These are phyloP conservation scores for Fusarium devonianum DNA, from an alignment of 2,329 filamentous ascomycete species.

Conservation along the genomic window DNA sequence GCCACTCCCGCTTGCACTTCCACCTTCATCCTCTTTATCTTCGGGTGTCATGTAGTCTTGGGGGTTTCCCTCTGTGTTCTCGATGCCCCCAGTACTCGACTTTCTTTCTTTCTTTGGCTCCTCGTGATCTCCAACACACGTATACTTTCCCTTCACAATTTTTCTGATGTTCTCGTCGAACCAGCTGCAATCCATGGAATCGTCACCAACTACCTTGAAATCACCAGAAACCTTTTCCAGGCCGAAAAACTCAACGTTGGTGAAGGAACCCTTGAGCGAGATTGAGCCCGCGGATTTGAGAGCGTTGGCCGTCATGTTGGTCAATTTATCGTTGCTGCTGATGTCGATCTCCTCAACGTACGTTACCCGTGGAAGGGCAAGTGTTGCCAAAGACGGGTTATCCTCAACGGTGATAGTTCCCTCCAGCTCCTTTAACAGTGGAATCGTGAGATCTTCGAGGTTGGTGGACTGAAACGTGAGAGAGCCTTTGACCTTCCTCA, in stretches of 20 bases:
- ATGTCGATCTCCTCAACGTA: slow-evolving; percentile 34
- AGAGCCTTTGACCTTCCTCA: slow-evolving; percentile 35
- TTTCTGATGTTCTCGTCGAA: slow-evolving; percentile 40
- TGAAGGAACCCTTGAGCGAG: slow-evolving; percentile 35
- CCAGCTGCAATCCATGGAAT: slow-evolving; percentile 44
- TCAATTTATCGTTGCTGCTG: slow-evolving; percentile 34
- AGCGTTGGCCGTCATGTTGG: slow-evolving; percentile 41
- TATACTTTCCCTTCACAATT: slow-evolving; percentile 38
- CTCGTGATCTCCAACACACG: slow-evolving; percentile 38
- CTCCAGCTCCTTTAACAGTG: slow-evolving; percentile 36
- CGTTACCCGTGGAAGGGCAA: slow-evolving; percentile 37
- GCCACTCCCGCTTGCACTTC: not conserved
- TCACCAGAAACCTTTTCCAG: slow-evolving; percentile 40
- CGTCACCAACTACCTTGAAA: slow-evolving; percentile 36
- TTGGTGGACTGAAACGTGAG: slow-evolving; percentile 35
- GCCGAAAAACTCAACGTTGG: slow-evolving; percentile 40
- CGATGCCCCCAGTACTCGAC: slow-evolving; percentile 40
- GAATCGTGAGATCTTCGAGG: slow-evolving; percentile 35
- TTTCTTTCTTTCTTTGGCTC: slow-evolving; percentile 38
- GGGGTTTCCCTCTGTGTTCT: slow-evolving; percentile 38
- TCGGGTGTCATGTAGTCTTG: slow-evolving; percentile 37
- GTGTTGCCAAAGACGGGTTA: slow-evolving; percentile 33
- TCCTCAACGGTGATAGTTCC: slow-evolving; percentile 38
- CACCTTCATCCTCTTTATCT: slow-evolving; percentile 3
- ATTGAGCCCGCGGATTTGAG: slow-evolving; percentile 39